phyloP scores from a whole-genome alignment of 345 rosid genomes.

The Brassica juncea region DNA sequence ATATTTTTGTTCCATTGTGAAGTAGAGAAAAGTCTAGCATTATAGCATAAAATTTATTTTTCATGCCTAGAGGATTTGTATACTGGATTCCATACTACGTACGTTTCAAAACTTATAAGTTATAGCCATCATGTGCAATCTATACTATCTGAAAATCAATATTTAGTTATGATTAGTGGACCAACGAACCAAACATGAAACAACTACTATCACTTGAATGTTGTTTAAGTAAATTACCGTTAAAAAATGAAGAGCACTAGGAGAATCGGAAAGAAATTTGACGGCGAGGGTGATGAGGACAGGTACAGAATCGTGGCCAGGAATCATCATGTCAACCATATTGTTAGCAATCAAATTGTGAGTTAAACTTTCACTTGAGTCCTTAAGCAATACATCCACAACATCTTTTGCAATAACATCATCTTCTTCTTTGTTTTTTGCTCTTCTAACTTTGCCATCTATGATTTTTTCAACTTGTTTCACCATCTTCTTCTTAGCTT shows the following conservation, averaged over 20 bases:
- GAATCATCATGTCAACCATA: slow-evolving; percentile 98
- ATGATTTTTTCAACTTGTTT: slow-evolving; percentile 61
- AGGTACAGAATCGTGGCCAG: slow-evolving; percentile 98
- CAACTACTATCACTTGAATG: background rate
- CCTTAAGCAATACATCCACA: slow-evolving; percentile 70
- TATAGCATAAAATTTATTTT: background rate
- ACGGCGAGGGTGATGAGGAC: slow-evolving; percentile 87
- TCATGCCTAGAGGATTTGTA: background rate
- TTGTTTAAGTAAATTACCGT: slow-evolving; percentile 47
- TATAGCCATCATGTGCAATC: background rate
- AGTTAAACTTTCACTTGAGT: slow-evolving; percentile 54
- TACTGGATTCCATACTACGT: background rate
- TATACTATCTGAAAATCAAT: background rate
- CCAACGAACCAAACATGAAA: background rate
- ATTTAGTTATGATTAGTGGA: background rate
- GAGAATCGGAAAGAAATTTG: slow-evolving; percentile 81
- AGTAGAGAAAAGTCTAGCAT: slow-evolving; percentile 13
- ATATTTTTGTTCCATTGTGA: background rate
- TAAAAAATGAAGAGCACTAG: slow-evolving; percentile 67
- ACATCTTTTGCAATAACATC: slow-evolving; percentile 55
- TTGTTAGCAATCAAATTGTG: slow-evolving; percentile 81
- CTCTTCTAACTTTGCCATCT: slow-evolving; percentile 39
- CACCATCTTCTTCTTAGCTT: slow-evolving; percentile 95
- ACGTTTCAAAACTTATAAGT: background rate
- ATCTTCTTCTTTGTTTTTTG: slow-evolving; percentile 39